A percentile compares a stretch with the other conserved stretches of the same genome.
phyloP scores from a whole-genome alignment of 192 early-diverging fungal genomes.

The Rhizophagus sp. region DNA sequence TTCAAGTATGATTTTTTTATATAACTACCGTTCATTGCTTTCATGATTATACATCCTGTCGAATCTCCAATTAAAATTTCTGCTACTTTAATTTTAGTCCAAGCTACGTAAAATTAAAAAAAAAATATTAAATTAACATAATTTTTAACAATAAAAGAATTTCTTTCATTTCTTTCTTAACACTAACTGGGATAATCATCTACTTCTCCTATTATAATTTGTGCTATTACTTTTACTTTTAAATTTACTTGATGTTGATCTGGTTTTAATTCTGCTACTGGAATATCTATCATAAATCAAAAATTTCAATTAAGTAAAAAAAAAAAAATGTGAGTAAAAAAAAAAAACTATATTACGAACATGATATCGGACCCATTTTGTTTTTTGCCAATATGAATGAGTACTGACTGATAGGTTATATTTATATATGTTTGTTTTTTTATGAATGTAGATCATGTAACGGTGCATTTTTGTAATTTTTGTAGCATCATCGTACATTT shows the following conservation, averaged over 20 bases:
- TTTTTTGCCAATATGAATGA: background rate
- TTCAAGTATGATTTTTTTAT: background rate
- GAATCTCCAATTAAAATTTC: conserved; percentile 30
- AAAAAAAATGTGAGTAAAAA: background rate
- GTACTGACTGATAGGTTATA: background rate
- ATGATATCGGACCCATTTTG: background rate
- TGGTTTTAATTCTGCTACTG: conserved; percentile 4
- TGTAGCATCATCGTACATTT: too few relatives aligned
- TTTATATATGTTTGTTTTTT: background rate
- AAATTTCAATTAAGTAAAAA: too few relatives aligned
- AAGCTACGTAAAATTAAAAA: background rate
- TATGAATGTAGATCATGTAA: too few relatives aligned
- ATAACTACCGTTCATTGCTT: conserved; percentile 20
- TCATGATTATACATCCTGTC: conserved; percentile 26
- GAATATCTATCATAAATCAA: background rate
- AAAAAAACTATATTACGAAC: background rate
- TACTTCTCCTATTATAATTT: conserved; percentile 25
- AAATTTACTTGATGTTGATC: conserved; percentile 30
- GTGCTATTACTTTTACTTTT: conserved; percentile 26
- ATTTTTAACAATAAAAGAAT: background rate
- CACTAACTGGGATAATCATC: conserved; percentile 12
- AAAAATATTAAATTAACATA: background rate
- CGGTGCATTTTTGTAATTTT: too few relatives aligned
- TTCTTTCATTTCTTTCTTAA: background rate
- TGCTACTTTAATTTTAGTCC: conserved; percentile 24